Evolutionary conservation across 495 filamentous ascomycete genomes (phyloP).

Genomic region (Elasticomyces elasticus): DNA sequence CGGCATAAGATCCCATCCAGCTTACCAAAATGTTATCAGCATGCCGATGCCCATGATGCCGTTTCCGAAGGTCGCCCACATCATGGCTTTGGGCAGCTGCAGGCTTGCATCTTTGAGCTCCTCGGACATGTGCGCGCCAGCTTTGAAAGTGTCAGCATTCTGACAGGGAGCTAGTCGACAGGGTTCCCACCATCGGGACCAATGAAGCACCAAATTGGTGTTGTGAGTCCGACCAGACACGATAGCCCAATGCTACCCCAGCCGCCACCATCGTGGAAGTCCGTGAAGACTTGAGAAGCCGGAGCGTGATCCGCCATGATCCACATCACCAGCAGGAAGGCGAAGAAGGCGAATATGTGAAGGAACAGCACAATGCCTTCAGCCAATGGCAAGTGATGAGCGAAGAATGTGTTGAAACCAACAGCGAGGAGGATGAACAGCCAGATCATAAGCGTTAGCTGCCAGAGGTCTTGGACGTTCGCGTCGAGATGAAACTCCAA

Average conservation of each 20-base stretch:
- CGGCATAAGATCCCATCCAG: conserved; percentile 26
- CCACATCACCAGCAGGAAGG: conserved; percentile 27
- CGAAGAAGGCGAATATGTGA: conserved; percentile 30
- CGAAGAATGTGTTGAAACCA: conserved; percentile 29
- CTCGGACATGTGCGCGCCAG: conserved; percentile 31
- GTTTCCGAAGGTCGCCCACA: conserved; percentile 25
- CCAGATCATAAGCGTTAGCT: conserved; percentile 25
- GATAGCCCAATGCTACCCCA: conserved; percentile 26
- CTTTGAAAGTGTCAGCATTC: not conserved
- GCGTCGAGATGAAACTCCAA: conserved; percentile 29
- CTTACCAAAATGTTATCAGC: conserved; percentile 19
- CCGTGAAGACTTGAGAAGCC: conserved; percentile 23
- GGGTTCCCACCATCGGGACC: conserved; percentile 24
- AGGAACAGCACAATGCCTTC: conserved; percentile 28
- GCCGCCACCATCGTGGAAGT: conserved; percentile 25
- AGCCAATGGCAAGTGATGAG: conserved; percentile 24
- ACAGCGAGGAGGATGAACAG: conserved; percentile 21
- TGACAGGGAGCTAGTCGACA: no score
- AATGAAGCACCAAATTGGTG: conserved; percentile 30
- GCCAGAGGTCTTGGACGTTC: conserved; percentile 24
- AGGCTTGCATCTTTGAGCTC: conserved; percentile 28
- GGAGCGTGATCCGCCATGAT: conserved; percentile 21
- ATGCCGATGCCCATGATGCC: conserved; percentile 25
- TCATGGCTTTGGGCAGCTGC: conserved; percentile 28
- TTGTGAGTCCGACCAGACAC: conserved; percentile 25